Base-by-base conservation (phyloP, 2,329 filamentous ascomycete genomes). In the Colletotrichum euphorbiae region DNA sequence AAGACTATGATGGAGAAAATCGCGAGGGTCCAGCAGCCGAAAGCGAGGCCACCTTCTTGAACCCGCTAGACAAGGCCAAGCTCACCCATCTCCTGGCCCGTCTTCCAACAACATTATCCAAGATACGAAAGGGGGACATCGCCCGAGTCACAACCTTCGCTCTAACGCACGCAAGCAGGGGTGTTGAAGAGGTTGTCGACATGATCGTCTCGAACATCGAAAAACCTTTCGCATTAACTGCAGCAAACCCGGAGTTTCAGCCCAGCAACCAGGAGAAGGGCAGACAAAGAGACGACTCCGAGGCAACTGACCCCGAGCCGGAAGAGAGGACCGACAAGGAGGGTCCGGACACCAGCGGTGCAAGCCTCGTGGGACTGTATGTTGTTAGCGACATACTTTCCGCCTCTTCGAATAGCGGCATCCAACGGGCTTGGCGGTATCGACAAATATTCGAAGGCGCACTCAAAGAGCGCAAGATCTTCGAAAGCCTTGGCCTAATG, bases 161-260 rank as follows among this genome's bases (percentile, higher is more conserved):
- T 12, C 93, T 98, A 63, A 91, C 90, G 2, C 93, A 98, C 76
- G 92, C 94, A 1, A 93, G 91, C 43, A 86, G 89, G 19, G 96
- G 94, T 15, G 92, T 93, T 12, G 92, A 97, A 71, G 96, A 98
- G 80, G 91, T 98, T 40, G 94, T 97, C n/a, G 88, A 95, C 56
- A 88, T 97, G 80, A 90, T 98, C 42, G 87, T 97, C 0, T 85
- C 89, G 1, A 98, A 99, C 74, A 85, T 98, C 38, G 85, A 91
- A 67, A 88, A 86, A 58, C 96, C 96, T 0, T 89, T 97, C 66
- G 87, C 90, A 6, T 88, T 91, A 71, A 93, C 90, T 1, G 86
- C 86, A 6, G 92, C 91, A 24, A 94, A 93, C 77, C 9, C 72
- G 8, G 69, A 62, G n/a, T 60, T 48, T 46, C 62, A 55, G 24